phyloP scores from a whole-genome alignment of 2,329 filamentous ascomycete species.

The Microdochium nivale region DNA sequence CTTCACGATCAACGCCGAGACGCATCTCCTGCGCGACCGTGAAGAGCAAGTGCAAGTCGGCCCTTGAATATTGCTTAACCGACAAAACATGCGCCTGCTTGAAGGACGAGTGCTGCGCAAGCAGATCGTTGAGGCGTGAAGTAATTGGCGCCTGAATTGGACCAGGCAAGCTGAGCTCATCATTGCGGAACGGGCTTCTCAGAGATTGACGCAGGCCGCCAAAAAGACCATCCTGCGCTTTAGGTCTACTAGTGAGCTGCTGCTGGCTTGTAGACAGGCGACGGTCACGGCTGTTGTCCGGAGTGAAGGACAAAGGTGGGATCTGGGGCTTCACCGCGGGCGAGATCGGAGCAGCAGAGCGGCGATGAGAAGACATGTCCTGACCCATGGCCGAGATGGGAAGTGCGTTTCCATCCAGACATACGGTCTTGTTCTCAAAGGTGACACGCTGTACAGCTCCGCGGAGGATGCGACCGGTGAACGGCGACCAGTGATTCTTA shows the following conservation, averaged over 20 bases:
- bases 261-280: slow-evolving; percentile 22
- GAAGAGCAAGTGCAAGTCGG: slow-evolving; percentile 88
- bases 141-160: slow-evolving; percentile 42
- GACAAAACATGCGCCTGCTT: slow-evolving; percentile 86
- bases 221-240: slow-evolving; percentile 23
- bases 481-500: slow-evolving; percentile 57
- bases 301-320: slow-evolving; percentile 23
- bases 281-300: slow-evolving; percentile 24
- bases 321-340: slow-evolving; percentile 48
- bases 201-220: slow-evolving; percentile 15
- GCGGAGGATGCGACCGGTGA: slow-evolving; percentile 58
- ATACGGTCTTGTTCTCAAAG: slow-evolving; percentile 67
- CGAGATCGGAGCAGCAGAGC: slow-evolving; percentile 39
- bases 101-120: slow-evolving; percentile 71
- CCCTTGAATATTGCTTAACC: slow-evolving; percentile 79
- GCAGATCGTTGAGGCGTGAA: slow-evolving; percentile 60
- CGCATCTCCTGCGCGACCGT: slow-evolving; percentile 98
- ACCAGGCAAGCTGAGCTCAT: slow-evolving; percentile 36
- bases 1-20: slow-evolving; percentile 84
- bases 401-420: slow-evolving; percentile 60
- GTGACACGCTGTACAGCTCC: slow-evolving; percentile 67
- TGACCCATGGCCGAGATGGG: slow-evolving; percentile 51
- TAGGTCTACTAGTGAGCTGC: slow-evolving; percentile 23
- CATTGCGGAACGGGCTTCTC: slow-evolving; percentile 19
- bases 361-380: slow-evolving; percentile 66